phyloP scores from a whole-genome alignment of 2,329 filamentous ascomycete genomes.

The Fusarium nelsonii region DNA sequence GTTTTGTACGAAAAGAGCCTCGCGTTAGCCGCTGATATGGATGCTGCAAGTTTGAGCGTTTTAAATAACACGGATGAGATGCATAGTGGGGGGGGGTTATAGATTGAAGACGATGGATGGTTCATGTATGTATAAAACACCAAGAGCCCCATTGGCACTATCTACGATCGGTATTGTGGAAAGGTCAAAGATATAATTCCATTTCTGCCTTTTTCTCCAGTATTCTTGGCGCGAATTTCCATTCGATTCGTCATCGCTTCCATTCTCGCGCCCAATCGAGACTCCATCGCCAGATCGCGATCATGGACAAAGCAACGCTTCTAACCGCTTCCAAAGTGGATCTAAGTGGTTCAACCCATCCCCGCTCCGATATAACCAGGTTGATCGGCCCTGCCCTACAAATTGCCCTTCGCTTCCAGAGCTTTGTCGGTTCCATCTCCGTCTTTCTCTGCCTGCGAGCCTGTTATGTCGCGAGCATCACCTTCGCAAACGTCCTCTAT shows the following conservation, averaged over 20 bases:
- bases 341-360: slow-evolving; percentile 47
- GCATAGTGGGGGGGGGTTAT: slow-evolving; percentile 26
- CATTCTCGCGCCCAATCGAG: slow-evolving; percentile 20
- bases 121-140: slow-evolving; percentile 39
- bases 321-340: slow-evolving; percentile 56
- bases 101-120: not conserved
- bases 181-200: slow-evolving; percentile 8
- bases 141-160: slow-evolving; percentile 9
- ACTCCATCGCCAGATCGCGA: slow-evolving; percentile 36
- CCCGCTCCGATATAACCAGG: slow-evolving; percentile 51
- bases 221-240: slow-evolving; percentile 2
- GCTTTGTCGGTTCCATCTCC: slow-evolving; percentile 49
- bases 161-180: slow-evolving; percentile 2
- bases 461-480: slow-evolving; percentile 49
- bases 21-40: slow-evolving; percentile 28
- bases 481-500: slow-evolving; percentile 43
- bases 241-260: slow-evolving; percentile 2
- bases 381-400: slow-evolving; percentile 53
- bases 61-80: slow-evolving; percentile 1
- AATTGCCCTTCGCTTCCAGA: slow-evolving; percentile 53
- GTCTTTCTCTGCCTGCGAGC: slow-evolving; percentile 51
- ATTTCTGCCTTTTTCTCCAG: slow-evolving; percentile 1
- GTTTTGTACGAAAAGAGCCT: slow-evolving; percentile 15
- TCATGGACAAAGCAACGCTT: slow-evolving; percentile 55
- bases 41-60: not conserved